Evolutionary conservation across 495 filamentous ascomycete genomes (phyloP).

Genomic region (Penicillium nucicola): DNA sequence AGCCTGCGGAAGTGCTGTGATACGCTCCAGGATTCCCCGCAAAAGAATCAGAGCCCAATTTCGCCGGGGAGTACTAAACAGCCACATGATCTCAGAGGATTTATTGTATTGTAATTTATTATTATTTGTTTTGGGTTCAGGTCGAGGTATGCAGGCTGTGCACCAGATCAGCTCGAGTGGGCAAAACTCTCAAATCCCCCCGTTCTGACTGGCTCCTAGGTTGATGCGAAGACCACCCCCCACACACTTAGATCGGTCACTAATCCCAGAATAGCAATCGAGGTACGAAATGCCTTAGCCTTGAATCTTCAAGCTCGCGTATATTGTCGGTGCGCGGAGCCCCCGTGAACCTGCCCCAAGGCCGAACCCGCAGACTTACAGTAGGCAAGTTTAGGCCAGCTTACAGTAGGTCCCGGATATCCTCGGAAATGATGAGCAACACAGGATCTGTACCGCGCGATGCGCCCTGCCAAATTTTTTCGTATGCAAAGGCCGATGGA

Average conservation of each 20-base stretch:
- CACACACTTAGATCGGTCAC: no score
- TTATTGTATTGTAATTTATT: not conserved
- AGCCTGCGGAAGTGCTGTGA: constrained; percentile 21
- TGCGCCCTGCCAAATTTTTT: not conserved
- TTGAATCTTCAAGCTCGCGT: constrained; percentile 20
- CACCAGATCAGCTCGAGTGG: constrained; percentile 6
- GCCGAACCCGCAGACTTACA: no score
- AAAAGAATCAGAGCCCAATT: constrained; percentile 14
- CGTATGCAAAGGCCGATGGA: not conserved
- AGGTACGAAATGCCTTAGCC: constrained; percentile 12
- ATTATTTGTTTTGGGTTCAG: not conserved
- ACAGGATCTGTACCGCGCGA: not conserved
- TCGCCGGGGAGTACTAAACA: constrained; percentile 8
- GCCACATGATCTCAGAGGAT: constrained; percentile 7
- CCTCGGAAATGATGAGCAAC: not conserved
- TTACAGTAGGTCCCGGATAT: not conserved
- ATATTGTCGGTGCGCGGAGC: constrained; percentile 19
- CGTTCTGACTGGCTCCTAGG: not conserved
- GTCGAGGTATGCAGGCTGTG: constrained; percentile 6
- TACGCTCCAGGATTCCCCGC: constrained; percentile 35
- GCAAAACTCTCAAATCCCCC: not conserved
- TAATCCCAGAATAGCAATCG: constrained; percentile 11
- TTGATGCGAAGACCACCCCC: not conserved
- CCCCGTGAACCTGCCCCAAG: constrained; percentile 15
- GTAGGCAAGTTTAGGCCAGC: no score